A percentile compares a stretch with the other conserved stretches of the same genome.
These are phyloP conservation scores for Hypomontagnella monticulosa DNA, from an alignment of 495 filamentous ascomycete species.

Conservation along the genomic window DNA sequence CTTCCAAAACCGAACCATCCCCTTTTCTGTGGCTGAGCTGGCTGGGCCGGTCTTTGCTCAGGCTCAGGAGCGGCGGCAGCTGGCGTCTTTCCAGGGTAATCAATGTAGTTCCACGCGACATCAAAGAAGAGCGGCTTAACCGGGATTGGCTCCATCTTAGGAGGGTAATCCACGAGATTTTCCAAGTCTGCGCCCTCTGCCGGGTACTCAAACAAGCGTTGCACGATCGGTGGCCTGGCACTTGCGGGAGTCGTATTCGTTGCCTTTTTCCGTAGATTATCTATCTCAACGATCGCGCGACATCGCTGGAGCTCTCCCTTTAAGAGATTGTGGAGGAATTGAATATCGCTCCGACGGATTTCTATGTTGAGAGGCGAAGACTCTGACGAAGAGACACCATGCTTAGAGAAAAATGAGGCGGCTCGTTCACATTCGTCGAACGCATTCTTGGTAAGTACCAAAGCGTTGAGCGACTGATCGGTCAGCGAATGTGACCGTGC, in stretches of 20 bases:
- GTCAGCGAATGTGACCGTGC: constrained; percentile 84
- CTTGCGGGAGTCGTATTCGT: constrained; percentile 43
- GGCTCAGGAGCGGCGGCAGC: constrained; percentile 42
- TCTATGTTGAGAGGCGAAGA: constrained; percentile 60
- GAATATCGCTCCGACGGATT: constrained; percentile 66
- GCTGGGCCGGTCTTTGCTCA: constrained; percentile 43
- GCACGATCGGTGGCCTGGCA: constrained; percentile 64
- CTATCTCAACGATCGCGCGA: constrained; percentile 83
- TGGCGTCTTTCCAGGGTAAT: constrained; percentile 77
- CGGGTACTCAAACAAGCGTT: constrained; percentile 79
- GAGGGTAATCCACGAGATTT: constrained; percentile 88
- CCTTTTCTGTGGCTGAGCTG: constrained; percentile 69
- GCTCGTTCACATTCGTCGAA: constrained; percentile 62
- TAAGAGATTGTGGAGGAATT: constrained; percentile 67
- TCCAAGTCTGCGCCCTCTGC: constrained; percentile 71
- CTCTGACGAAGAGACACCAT: constrained; percentile 38
- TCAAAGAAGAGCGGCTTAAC: constrained; percentile 97
- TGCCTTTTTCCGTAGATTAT: constrained; percentile 61
- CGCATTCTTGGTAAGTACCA: constrained; percentile 83
- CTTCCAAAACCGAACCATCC: constrained; percentile 94
- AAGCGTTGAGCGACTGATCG: constrained; percentile 76
- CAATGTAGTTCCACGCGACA: constrained; percentile 97
- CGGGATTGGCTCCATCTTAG: constrained; percentile 80
- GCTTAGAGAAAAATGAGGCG: constrained; percentile 41
- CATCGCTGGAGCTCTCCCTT: constrained; percentile 75